phyloP scores from a whole-genome alignment of 176 grass and related monocot genomes.

The Zoysia pacifica region DNA sequence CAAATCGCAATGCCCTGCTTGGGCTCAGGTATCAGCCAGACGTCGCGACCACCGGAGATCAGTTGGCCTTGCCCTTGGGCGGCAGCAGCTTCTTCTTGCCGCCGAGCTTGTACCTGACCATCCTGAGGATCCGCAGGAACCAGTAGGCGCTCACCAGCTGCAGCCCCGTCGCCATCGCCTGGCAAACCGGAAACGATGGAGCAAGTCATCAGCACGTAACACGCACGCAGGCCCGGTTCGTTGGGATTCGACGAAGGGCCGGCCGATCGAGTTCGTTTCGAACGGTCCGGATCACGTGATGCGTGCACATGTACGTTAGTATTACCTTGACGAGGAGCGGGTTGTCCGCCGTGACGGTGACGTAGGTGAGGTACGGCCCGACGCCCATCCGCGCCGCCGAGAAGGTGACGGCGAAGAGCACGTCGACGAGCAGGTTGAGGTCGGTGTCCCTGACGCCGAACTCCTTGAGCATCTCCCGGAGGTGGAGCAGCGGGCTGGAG shows the following conservation, averaged over 20 bases:
- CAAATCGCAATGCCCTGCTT: no score
- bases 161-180: conserved; percentile 75
- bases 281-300: background rate
- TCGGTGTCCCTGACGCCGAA: conserved; percentile 58
- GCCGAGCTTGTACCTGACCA: conserved; percentile 70
- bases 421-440: conserved; percentile 76
- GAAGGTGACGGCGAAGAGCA: conserved; percentile 80
- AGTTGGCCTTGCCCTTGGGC: background rate
- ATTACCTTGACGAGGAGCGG: conserved; percentile 76
- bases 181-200: background rate
- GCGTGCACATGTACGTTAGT: background rate
- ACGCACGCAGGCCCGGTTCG: background rate
- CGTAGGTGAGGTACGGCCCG: conserved; percentile 74
- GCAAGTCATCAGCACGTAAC: background rate
- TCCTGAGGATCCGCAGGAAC: conserved; percentile 81
- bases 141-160: conserved; percentile 85
- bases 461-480: conserved; percentile 80
- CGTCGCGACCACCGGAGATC: background rate
- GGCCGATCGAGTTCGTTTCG: background rate
- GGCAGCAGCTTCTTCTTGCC: conserved; percentile 37
- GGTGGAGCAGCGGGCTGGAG: conserved; percentile 77
- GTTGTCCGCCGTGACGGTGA: conserved; percentile 63
- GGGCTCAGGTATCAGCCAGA: background rate
- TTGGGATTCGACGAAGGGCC: background rate
- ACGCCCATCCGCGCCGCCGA: conserved; percentile 78